These are phyloP conservation scores for Colletotrichum melonis DNA, from an alignment of 2,329 filamentous ascomycete species.

Conservation along the genomic window DNA sequence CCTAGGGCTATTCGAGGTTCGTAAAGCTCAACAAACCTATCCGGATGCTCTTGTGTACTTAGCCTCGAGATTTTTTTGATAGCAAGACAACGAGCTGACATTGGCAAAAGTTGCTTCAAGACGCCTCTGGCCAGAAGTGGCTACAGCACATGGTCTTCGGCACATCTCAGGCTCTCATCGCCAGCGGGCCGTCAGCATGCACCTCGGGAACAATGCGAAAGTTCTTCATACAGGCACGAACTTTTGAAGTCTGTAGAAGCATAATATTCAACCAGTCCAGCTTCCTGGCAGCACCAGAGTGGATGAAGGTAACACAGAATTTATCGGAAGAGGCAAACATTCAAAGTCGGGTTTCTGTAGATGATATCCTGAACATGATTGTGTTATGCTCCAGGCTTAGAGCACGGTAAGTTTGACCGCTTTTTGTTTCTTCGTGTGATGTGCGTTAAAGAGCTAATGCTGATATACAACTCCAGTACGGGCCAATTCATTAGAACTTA, in stretches of 20 bases:
- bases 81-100: not conserved
- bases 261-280: slow-evolving; percentile 45
- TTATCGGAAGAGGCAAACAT: not conserved
- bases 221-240: slow-evolving; percentile 45
- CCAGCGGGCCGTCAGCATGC: slow-evolving; percentile 42
- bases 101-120: slow-evolving; percentile 44
- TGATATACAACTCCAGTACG: slow-evolving; percentile 2
- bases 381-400: slow-evolving; percentile 45
- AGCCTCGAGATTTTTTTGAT: too few species aligned
- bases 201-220: slow-evolving; percentile 34
- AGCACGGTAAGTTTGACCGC: slow-evolving; percentile 40
- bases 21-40: not conserved
- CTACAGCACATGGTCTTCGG: slow-evolving; percentile 49
- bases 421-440: not conserved
- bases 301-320: slow-evolving; percentile 35
- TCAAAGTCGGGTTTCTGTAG: slow-evolving; percentile 15
- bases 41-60: not conserved
- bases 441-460: not conserved
- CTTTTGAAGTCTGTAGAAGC: slow-evolving; percentile 46
- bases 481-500: not conserved
- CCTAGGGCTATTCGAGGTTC: slow-evolving; percentile 48
- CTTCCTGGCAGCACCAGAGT: slow-evolving; percentile 41
- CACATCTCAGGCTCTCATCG: slow-evolving; percentile 45
- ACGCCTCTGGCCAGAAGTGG: slow-evolving; percentile 46
- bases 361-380: slow-evolving; percentile 45